phyloP scores from a whole-genome alignment of 2,329 filamentous ascomycete species.

The Trichoderma breve region DNA sequence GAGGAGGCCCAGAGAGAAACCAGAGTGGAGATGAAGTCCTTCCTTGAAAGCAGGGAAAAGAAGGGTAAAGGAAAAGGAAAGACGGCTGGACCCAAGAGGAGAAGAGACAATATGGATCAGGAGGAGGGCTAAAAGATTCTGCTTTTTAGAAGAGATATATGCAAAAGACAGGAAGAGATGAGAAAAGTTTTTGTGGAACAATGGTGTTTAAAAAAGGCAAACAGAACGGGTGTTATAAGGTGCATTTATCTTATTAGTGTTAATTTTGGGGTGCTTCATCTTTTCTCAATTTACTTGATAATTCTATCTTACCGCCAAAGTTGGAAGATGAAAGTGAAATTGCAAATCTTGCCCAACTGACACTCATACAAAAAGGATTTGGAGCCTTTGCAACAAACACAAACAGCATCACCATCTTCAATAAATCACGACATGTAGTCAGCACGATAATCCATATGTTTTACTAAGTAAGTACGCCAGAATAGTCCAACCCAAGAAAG shows the following conservation, averaged over 20 bases:
- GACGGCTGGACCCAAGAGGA: constrained; percentile 36
- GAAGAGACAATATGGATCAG: constrained; percentile 66
- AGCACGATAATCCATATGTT: background rate
- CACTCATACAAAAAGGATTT: background rate
- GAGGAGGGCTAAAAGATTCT: constrained; percentile 60
- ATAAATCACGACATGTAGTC: background rate
- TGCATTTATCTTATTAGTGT: background rate
- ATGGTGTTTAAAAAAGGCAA: background rate
- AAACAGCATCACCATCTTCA: background rate
- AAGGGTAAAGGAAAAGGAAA: constrained; percentile 8
- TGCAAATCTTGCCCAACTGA: background rate
- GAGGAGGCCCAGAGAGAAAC: constrained; percentile 81
- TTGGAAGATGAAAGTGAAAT: background rate
- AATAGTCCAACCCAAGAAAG: background rate
- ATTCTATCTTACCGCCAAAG: background rate
- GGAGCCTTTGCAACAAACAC: background rate
- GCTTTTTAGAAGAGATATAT: background rate
- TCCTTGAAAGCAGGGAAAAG: constrained; percentile 61
- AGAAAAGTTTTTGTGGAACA: background rate
- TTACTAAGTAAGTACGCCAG: background rate
- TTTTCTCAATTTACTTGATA: background rate
- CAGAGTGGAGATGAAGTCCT: constrained; percentile 74
- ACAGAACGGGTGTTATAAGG: constrained; percentile 5
- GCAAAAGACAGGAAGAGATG: background rate
- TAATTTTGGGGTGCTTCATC: background rate